A percentile compares a stretch with the other conserved stretches of the same genome.
Conservation (phyloP, 257 asterid species). For the Leptodermis oblonga region DNA sequence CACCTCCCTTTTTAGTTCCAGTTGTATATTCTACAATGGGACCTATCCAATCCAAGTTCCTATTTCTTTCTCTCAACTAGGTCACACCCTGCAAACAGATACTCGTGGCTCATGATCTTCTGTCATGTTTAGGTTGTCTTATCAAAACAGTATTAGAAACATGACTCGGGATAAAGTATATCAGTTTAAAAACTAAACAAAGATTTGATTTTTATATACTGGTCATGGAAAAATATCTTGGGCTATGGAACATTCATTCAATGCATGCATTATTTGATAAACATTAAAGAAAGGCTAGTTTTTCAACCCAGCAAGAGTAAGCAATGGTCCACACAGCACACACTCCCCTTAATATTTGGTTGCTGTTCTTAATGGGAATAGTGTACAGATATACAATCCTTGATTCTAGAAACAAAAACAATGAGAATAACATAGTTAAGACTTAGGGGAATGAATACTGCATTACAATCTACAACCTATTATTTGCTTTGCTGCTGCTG, state of each 20-base stretch:
- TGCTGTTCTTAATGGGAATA: slow-evolving; percentile 35
- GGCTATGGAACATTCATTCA: too few species aligned
- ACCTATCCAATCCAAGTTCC: slow-evolving; percentile 4
- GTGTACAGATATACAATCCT: slow-evolving; percentile 16
- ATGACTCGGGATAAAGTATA: too few species aligned
- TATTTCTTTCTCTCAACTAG: slow-evolving; percentile 8
- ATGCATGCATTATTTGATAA: too few species aligned
- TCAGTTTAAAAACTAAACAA: neutral
- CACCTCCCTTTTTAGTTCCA: slow-evolving; percentile 27
- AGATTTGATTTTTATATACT: neutral
- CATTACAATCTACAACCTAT: slow-evolving; percentile 19
- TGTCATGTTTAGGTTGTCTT: neutral
- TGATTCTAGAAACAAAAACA: slow-evolving; percentile 17
- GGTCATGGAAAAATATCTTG: too few species aligned
- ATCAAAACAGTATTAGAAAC: too few species aligned
- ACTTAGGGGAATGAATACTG: too few species aligned
- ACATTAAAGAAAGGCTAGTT: slow-evolving; percentile 20
- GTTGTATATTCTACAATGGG: slow-evolving; percentile 20
- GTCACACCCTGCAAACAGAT: neutral
- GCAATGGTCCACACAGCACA: slow-evolving; percentile 39
- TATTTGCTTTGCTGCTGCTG: too few species aligned
- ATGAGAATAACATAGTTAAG: too few species aligned
- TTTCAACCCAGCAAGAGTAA: too few species aligned
- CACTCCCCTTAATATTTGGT: neutral
- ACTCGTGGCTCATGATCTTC: neutral